These are phyloP conservation scores for Leptographium procerum DNA, from an alignment of 2,329 filamentous ascomycete species.

Conservation along the genomic window DNA sequence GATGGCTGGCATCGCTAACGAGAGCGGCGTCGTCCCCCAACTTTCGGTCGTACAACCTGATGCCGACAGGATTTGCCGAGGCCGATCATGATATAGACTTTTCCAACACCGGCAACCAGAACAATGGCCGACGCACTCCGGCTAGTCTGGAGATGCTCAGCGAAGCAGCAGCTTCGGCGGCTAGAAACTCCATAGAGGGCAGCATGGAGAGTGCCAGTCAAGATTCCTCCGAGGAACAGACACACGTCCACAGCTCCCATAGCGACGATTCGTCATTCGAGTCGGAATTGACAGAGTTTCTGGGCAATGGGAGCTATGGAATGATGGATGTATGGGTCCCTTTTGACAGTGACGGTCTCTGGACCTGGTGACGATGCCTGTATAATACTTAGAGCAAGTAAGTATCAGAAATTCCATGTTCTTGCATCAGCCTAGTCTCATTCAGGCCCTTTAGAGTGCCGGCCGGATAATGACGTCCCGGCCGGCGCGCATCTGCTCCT, in stretches of 20 bases:
- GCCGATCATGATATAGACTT: not conserved
- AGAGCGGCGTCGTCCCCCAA: not conserved
- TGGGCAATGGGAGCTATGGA: conserved; percentile 4
- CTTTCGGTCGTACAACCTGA: not conserved
- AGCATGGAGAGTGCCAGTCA: not conserved
- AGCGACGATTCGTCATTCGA: conserved; percentile 1
- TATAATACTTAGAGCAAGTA: not conserved
- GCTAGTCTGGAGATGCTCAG: conserved; percentile 3
- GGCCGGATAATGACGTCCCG: not conserved
- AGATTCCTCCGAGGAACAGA: not conserved
- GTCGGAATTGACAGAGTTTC: conserved; percentile 1
- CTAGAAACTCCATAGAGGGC: not conserved
- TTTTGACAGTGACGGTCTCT: not conserved
- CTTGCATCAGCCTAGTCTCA: not conserved
- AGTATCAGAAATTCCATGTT: not conserved
- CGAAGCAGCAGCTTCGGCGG: conserved; percentile 1
- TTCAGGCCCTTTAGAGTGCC: not conserved
- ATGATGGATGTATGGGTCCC: conserved; percentile 5
- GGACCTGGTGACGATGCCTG: not conserved
- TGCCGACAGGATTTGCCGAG: not conserved
- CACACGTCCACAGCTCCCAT: not conserved
- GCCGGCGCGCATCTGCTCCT: not conserved
- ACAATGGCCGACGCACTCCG: not conserved
- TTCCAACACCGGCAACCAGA: not conserved
- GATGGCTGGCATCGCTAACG: conserved; percentile 3